These are phyloP conservation scores for Entomortierella beljakovae DNA, from an alignment of 192 early-diverging fungal species.

Conservation along the genomic window DNA sequence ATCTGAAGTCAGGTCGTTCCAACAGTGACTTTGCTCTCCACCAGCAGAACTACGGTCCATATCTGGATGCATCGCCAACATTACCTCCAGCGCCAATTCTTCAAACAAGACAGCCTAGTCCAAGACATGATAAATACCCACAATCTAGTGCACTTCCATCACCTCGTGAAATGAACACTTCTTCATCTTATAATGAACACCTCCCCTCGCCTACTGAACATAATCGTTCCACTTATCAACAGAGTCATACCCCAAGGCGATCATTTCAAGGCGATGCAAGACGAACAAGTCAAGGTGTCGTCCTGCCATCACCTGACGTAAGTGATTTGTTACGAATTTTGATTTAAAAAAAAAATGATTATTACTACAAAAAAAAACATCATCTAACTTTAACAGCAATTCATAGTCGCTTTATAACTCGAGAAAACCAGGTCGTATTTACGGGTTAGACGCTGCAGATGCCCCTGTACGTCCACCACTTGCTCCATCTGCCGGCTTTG, in stretches of 20 bases:
- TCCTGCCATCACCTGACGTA: slow-evolving; percentile 30
- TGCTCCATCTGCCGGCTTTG: slow-evolving; percentile 23
- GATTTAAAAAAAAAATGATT: too few relatives aligned
- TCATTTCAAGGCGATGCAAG: slow-evolving; percentile 24
- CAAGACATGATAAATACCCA: background rate
- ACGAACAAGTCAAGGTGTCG: slow-evolving; percentile 20
- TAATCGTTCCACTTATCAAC: slow-evolving; percentile 5
- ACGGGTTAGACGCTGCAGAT: slow-evolving; percentile 42
- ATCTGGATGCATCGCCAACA: slow-evolving; percentile 36
- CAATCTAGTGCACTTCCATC: slow-evolving; percentile 2
- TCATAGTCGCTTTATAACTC: slow-evolving; percentile 5
- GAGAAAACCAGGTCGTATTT: slow-evolving; percentile 16
- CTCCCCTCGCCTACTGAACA: background rate
- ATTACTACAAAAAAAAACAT: too few relatives aligned
- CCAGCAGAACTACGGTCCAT: slow-evolving; percentile 52
- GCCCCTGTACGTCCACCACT: slow-evolving; percentile 17
- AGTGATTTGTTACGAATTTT: too few relatives aligned
- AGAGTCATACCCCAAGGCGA: slow-evolving; percentile 4
- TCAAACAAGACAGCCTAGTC: background rate
- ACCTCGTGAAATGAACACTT: background rate
- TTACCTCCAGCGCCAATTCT: slow-evolving; percentile 23
- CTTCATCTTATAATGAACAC: slow-evolving; percentile 16
- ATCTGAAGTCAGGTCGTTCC: slow-evolving; percentile 10
- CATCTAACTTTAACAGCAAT: too few relatives aligned
- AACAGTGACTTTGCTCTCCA: slow-evolving; percentile 47